Base-by-base conservation (phyloP, 768 basidiomycete genomes). In the Lactifluus hygrophoroides region DNA sequence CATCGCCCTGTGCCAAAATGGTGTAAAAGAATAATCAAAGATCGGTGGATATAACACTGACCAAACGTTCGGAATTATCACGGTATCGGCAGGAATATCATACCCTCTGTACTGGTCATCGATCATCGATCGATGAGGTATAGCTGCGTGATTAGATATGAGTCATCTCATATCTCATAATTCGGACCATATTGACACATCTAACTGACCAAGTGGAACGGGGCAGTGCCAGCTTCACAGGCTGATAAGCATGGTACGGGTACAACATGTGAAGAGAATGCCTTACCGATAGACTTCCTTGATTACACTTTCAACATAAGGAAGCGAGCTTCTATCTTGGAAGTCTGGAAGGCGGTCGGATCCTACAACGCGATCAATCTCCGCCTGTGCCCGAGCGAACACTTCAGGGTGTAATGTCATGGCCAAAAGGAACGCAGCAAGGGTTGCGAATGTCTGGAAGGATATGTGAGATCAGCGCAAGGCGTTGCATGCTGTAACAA, bases 291-390 rank as follows among this genome's bases (percentile, higher is more conserved):
- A 64, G 34, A 65, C 47, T 47, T 68, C 67, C 34, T 62, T 63
- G 7, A 65, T 34, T 13, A 67, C 40, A 11, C 60, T 56, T 17
- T 67, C 60, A 16, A 70, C 51, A 56, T 69, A 70, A 13, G 66
- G 66, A 45, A 68, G 60, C 5, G 62, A 62, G 9, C 32, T 51
- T 49, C 61, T 42, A 30, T 70, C 69, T 8, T 53, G 57, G 46
- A 70, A 63, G 17, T 65, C 58, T 21, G 69, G 69, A 42, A 70
- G 65, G 8, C 69, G 62, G 28, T 62, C 68, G 13, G 38, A 25
- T 17, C 68, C 68, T 4, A 67, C 58, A 7, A 67, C 58, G 14
- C 35, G 28, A 42, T 70, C 69, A 45, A 70, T 60, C 44, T 70
- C 67, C 25, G 64, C 67, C 46, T 69, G 69, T 3, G 66, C 66